Conservation (phyloP, 2,329 filamentous ascomycete species). For the Apiospora arundinis region DNA sequence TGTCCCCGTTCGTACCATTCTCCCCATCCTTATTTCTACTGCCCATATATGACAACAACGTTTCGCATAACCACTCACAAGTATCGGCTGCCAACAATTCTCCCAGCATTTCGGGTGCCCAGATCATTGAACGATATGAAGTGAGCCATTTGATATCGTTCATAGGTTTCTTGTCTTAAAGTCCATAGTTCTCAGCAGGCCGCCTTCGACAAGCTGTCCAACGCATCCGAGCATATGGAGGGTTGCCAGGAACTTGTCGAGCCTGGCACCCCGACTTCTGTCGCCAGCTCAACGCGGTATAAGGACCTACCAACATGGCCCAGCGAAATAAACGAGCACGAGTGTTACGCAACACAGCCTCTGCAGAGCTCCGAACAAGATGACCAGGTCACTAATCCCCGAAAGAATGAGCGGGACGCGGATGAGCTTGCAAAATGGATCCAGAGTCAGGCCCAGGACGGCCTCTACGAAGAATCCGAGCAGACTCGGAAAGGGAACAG, state of each 20-base stretch:
- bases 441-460: neutral
- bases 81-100: neutral
- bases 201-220: neutral
- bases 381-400: no score
- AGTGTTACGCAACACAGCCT: neutral
- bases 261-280: neutral
- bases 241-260: neutral
- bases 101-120: neutral
- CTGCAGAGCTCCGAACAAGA: no score
- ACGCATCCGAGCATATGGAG: neutral
- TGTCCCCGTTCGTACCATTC: neutral
- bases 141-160: neutral
- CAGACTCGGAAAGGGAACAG: neutral
- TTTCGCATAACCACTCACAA: neutral
- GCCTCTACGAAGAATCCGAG: neutral
- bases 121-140: neutral
- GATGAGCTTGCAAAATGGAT: neutral
- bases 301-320: neutral
- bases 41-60: neutral
- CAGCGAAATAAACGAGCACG: neutral
- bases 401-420: no score
- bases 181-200: neutral
- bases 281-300: constrained; percentile 1
- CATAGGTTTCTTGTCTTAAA: neutral
- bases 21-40: neutral